phyloP scores from a whole-genome alignment of 805 yeast species.

The Kuraishia ogatae region DNA sequence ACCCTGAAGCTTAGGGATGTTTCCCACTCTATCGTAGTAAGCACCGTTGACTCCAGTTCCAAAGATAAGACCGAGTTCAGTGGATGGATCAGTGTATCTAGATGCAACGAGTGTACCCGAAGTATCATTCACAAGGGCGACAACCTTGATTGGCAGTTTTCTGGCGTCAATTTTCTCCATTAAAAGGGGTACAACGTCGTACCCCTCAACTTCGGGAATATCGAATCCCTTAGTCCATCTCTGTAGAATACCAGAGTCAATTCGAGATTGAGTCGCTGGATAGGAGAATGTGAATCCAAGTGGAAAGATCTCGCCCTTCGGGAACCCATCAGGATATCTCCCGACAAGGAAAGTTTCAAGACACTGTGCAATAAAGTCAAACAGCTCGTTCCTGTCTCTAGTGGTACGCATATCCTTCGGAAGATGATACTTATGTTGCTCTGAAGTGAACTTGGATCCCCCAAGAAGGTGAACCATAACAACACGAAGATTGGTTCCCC shows the following conservation, averaged over 20 bases:
- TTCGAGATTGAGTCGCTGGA: slow-evolving; percentile 78
- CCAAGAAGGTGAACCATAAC: slow-evolving; percentile 53
- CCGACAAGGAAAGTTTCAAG: slow-evolving; percentile 63
- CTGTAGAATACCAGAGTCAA: slow-evolving; percentile 83
- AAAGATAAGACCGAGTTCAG: slow-evolving; percentile 94
- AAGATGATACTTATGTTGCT: slow-evolving; percentile 80
- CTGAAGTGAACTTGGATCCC: slow-evolving; percentile 73
- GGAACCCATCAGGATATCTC: slow-evolving; percentile 62
- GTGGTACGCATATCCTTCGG: slow-evolving; percentile 80
- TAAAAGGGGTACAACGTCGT: slow-evolving; percentile 88
- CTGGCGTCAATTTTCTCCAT: slow-evolving; percentile 63
- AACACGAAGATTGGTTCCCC: slow-evolving; percentile 55
- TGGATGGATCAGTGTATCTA: slow-evolving; percentile 80
- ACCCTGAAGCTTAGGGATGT: slow-evolving; percentile 83
- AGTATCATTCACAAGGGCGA: slow-evolving; percentile 94
- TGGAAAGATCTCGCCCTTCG: slow-evolving; percentile 47
- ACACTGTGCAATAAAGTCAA: slow-evolving; percentile 83
- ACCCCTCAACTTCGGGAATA: slow-evolving; percentile 90
- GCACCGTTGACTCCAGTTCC: slow-evolving; percentile 99
- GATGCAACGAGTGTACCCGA: slow-evolving; percentile 97
- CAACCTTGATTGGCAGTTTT: slow-evolving; percentile 76
- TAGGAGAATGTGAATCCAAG: slow-evolving; percentile 95
- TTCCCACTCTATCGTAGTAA: slow-evolving; percentile 70
- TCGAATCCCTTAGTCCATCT: slow-evolving; percentile 99
- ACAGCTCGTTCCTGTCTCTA: slow-evolving; percentile 60